Evolutionary conservation across 2,329 filamentous ascomycete species (phyloP).

Genomic region (Laburnicola sp.): DNA sequence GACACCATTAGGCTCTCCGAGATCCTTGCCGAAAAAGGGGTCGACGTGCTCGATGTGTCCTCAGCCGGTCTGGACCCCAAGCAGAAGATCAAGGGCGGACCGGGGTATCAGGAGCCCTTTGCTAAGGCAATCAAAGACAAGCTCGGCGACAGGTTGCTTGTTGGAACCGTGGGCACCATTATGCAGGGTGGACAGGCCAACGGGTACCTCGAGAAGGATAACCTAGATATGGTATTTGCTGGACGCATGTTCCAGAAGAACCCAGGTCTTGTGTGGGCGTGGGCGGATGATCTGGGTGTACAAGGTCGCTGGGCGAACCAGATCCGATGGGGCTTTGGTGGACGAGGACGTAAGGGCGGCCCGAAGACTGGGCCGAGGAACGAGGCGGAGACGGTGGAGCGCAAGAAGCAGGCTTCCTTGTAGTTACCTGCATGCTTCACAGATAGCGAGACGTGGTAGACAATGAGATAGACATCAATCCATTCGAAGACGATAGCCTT

Average conservation of each 20-base stretch:
- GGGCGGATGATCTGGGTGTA: slow-evolving; percentile 72
- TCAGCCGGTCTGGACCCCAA: slow-evolving; percentile 69
- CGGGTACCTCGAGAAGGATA: slow-evolving; percentile 35
- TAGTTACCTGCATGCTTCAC: neutral
- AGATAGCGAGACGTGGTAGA: neutral
- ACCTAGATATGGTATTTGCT: slow-evolving; percentile 70
- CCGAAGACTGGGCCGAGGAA: slow-evolving; percentile 27
- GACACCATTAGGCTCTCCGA: slow-evolving; percentile 66
- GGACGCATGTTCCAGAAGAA: slow-evolving; percentile 81
- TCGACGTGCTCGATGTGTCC: slow-evolving; percentile 83
- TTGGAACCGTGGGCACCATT: slow-evolving; percentile 77
- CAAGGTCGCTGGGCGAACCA: slow-evolving; percentile 74
- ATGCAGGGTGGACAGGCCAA: slow-evolving; percentile 67
- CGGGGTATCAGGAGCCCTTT: slow-evolving; percentile 74
- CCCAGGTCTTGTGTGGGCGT: slow-evolving; percentile 73
- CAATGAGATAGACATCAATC: too few species aligned
- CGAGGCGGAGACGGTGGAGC: slow-evolving; percentile 25
- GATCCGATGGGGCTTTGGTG: slow-evolving; percentile 63
- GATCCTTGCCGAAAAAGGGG: slow-evolving; percentile 69
- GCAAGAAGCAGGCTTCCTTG: slow-evolving; percentile 14
- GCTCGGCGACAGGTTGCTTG: slow-evolving; percentile 70
- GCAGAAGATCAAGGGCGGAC: slow-evolving; percentile 63
- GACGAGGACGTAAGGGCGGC: slow-evolving; percentile 47
- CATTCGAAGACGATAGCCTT: too few species aligned
- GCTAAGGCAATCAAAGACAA: slow-evolving; percentile 72